Percentiles rank a stretch among this genome's conserved stretches.
Conservation (phyloP, 2,329 filamentous ascomycete genomes). For the Penicillium olsonii region DNA sequence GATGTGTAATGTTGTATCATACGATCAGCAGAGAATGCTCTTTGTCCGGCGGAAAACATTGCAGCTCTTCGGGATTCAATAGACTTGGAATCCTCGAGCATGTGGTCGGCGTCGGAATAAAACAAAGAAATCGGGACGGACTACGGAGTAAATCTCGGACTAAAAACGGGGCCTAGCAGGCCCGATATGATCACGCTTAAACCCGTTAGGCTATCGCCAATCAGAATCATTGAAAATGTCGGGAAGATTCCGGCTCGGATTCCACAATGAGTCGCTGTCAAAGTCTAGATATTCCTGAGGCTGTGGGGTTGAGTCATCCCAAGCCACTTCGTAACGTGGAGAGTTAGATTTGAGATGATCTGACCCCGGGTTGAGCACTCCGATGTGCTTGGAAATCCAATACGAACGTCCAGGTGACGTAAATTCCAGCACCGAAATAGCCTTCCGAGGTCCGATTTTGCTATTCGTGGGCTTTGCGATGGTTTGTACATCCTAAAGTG, state of each 20-base stretch:
- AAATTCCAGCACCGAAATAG: too few species aligned
- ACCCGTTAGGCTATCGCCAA: not conserved
- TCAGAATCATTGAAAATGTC: not conserved
- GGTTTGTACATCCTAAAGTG: too few species aligned
- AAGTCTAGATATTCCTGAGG: not conserved
- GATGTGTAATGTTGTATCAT: too few species aligned
- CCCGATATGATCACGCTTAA: not conserved
- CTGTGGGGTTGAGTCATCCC: constrained; percentile 2
- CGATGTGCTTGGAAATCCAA: not conserved
- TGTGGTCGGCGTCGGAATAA: not conserved
- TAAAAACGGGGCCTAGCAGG: not conserved
- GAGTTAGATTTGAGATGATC: not conserved
- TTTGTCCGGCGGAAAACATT: too few species aligned
- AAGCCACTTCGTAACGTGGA: constrained; percentile 5
- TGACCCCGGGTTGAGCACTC: not conserved
- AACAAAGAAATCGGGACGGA: too few species aligned
- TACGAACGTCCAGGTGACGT: too few species aligned
- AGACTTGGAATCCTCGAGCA: too few species aligned
- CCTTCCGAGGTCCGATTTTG: too few species aligned
- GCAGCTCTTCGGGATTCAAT: not conserved
- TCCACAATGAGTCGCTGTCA: not conserved
- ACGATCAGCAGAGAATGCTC: too few species aligned
- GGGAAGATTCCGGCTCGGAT: not conserved
- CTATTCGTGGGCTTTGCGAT: too few species aligned
- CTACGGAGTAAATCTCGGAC: not conserved